These are phyloP conservation scores for Neurospora hispaniola DNA, from an alignment of 495 filamentous ascomycete species.

Conservation along the genomic window DNA sequence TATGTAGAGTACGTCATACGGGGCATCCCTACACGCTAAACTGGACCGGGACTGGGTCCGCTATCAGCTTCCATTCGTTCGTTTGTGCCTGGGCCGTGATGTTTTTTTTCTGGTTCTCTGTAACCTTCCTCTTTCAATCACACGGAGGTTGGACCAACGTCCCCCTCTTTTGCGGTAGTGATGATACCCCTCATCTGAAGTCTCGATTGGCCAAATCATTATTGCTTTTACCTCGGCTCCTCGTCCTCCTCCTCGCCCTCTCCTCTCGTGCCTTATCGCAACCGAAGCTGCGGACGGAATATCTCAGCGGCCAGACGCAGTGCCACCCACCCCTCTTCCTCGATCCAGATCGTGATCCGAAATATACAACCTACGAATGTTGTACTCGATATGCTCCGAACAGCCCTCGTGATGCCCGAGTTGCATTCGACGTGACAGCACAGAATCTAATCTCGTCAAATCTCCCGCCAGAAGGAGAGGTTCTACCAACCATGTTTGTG, in stretches of 20 bases:
- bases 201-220: not conserved
- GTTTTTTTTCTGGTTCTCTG: not conserved
- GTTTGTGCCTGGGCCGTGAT: not conserved
- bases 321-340: not conserved
- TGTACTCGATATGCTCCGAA: not conserved
- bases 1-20: not conserved
- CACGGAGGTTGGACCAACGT: not conserved
- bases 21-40: not conserved
- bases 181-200: not conserved
- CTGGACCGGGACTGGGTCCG: not conserved
- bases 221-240: not conserved
- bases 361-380: not conserved
- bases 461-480: not conserved
- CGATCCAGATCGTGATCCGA: not conserved
- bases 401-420: not conserved
- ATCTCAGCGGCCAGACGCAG: not conserved
- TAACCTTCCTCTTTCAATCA: not conserved
- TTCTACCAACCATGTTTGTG: not conserved
- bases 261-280: not conserved
- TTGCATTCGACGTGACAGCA: not conserved
- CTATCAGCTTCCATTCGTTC: not conserved
- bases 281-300: not conserved
- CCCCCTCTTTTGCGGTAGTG: not conserved
- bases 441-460: not conserved
- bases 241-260: not conserved